Conservation (phyloP, 495 filamentous ascomycete genomes). For the Talaromyces stipitatus region DNA sequence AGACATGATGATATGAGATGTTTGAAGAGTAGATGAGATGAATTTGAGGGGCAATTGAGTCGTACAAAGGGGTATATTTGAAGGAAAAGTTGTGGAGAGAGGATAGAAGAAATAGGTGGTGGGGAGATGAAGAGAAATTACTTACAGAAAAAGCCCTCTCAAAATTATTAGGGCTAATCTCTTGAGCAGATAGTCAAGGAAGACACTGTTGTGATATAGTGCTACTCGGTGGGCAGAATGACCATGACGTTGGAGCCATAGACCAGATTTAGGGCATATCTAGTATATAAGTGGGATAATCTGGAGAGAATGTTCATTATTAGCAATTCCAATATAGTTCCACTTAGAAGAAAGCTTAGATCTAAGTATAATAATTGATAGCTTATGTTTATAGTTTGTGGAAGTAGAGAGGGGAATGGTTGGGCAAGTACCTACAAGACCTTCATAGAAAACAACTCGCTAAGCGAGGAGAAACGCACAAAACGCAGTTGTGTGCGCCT, state of each 20-base stretch:
- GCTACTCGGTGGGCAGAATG: neutral
- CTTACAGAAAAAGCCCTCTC: neutral
- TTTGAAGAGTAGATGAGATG: neutral
- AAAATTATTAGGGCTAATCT: neutral
- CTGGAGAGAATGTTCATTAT: neutral
- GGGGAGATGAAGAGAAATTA: neutral
- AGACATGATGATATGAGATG: neutral
- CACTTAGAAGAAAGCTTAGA: neutral
- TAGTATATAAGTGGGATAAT: neutral
- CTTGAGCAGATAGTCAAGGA: neutral
- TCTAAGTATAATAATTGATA: neutral
- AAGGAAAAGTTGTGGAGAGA: neutral
- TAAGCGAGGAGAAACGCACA: neutral
- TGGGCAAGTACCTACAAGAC: neutral
- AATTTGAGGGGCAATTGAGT: neutral
- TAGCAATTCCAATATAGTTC: neutral
- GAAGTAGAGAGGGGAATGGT: neutral
- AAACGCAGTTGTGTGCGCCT: neutral
- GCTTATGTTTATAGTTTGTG: neutral
- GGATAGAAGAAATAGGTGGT: neutral
- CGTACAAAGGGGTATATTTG: neutral
- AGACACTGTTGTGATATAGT: neutral
- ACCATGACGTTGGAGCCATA: neutral
- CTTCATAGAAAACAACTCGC: neutral
- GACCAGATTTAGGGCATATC: neutral